These are phyloP conservation scores for Cryphonectria nitschkei DNA, from an alignment of 2,329 filamentous ascomycete genomes.

Conservation along the genomic window DNA sequence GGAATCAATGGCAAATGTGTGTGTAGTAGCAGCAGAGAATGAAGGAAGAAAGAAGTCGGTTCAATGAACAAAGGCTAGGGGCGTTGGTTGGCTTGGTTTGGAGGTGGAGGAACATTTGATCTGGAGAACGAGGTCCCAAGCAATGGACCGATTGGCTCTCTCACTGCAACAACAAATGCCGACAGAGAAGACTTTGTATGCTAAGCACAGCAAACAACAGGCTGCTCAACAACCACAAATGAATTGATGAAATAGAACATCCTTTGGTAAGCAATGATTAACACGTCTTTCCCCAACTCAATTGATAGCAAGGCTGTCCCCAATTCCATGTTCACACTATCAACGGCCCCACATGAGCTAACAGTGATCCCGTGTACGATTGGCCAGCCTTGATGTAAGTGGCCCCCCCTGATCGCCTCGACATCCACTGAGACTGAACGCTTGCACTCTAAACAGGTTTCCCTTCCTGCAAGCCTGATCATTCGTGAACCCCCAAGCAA, in stretches of 20 bases:
- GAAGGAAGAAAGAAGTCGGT: neutral
- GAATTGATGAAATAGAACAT: neutral
- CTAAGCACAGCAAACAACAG: too few relatives aligned
- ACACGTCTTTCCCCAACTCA: neutral
- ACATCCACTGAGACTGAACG: neutral
- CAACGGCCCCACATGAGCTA: slow-evolving; percentile 10
- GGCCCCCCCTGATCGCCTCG: neutral
- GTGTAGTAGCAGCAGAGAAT: neutral
- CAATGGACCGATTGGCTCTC: neutral
- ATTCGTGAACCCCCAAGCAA: neutral
- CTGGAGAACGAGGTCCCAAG: neutral
- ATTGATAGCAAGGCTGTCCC: slow-evolving; percentile 16
- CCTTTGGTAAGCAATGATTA: neutral
- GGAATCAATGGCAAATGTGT: neutral
- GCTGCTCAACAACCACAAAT: neutral
- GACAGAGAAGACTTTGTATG: neutral
- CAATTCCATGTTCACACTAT: neutral
- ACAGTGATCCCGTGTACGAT: neutral
- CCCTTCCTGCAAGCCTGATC: neutral
- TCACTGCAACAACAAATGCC: neutral
- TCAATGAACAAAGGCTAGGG: neutral
- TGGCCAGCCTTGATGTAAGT: slow-evolving; percentile 21
- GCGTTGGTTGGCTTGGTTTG: neutral
- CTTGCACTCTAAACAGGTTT: neutral
- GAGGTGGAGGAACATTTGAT: neutral